Base-by-base conservation (phyloP, 768 basidiomycete species). In the Amanita brunnescens region DNA sequence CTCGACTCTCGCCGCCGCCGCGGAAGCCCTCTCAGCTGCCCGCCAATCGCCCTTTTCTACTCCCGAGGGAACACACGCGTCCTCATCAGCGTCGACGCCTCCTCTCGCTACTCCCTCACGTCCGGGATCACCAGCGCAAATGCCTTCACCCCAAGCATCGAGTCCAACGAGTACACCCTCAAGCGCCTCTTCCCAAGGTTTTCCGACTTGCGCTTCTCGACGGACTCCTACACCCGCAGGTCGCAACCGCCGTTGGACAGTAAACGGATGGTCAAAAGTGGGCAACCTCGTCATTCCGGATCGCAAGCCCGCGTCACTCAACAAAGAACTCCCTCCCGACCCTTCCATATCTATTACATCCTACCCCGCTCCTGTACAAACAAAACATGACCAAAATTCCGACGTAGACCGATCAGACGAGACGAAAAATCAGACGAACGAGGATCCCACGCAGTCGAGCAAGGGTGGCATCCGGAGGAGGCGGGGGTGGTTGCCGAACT, bases 161-260 rank as follows among this genome's bases (percentile, higher is more conserved):
- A 18, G 38, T 16, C 24, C 8, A 32, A 16, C 38, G 30, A 41
- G 20, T 4, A 26, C 49, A 9, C 12, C 18, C 40, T 20, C 38
- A 6, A 40, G 29, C 26, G 35, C n/a, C 21, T 29, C 33, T 14
- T 18, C 26, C 12, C 39, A 12, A 18, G 26, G 30, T 16, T 23
- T 33, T 14, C n/a, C 35, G 13, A 13, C 18, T 20, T 38, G 6
- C 6, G 20, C 8, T 23, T 21, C 48, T 18, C 30, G 6, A 2
- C 45, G 21, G 21, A 20, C 50, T 35, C 50, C 42, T 10, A 41
- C 33, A 9, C 14, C 42, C 23, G 33, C 40, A 6, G 41, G 41
- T 34, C 50, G 50, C 5, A 51, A 34, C 33, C 50, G 50, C 23
- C 50, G 50, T 4, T 51, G 50, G 50, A 51, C 50, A 7, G 50